These are phyloP conservation scores for Lycium ferocissimum DNA, from an alignment of 257 asterid species.

Conservation along the genomic window DNA sequence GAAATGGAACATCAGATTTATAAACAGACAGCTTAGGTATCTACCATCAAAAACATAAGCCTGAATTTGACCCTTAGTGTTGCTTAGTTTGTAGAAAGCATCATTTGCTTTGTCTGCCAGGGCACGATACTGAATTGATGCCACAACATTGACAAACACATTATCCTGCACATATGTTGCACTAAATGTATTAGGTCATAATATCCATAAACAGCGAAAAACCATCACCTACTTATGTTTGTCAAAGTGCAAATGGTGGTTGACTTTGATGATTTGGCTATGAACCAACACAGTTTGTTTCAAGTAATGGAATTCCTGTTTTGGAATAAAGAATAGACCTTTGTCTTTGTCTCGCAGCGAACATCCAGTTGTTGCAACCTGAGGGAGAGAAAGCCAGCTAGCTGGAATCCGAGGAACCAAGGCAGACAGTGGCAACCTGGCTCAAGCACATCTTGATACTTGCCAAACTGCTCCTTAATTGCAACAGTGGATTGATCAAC, in stretches of 20 bases:
- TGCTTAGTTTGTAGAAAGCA: constrained; percentile 46
- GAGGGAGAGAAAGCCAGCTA: constrained; percentile 29
- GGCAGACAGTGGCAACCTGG: constrained; percentile 50
- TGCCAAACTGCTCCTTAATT: constrained; percentile 33
- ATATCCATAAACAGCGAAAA: background rate
- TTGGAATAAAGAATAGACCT: background rate
- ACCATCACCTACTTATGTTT: background rate
- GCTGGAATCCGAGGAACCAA: constrained; percentile 39
- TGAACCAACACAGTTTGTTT: background rate
- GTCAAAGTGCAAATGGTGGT: background rate
- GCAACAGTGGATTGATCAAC: constrained; percentile 50
- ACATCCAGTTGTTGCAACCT: constrained; percentile 30
- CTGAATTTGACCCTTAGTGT: constrained; percentile 44
- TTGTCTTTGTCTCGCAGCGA: constrained; percentile 67
- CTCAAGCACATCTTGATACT: constrained; percentile 39
- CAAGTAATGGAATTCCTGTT: background rate
- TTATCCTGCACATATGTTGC: constrained; percentile 36
- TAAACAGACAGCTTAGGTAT: background rate
- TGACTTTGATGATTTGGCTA: background rate
- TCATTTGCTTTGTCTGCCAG: constrained; percentile 44
- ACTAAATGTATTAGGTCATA: background rate
- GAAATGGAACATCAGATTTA: background rate
- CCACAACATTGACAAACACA: constrained; percentile 49
- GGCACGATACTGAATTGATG: constrained; percentile 48
- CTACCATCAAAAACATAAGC: constrained; percentile 48